Evolutionary conservation across 208 protist species (phyloP).

Genomic region (Trypanosoma melophagium): DNA sequence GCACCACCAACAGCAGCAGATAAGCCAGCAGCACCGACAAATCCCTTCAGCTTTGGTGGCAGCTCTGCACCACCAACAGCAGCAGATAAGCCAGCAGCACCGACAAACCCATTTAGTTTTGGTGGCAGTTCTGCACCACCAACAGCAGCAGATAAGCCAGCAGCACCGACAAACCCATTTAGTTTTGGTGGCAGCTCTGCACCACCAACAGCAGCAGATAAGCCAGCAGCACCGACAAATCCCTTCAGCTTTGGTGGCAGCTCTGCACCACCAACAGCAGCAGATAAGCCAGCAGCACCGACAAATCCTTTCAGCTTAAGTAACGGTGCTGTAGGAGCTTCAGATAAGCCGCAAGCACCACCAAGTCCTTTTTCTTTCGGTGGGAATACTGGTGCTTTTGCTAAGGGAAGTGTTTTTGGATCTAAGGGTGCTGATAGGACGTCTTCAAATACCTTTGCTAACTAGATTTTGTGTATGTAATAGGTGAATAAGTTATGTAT

Average conservation of each 20-base stretch:
- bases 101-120: background rate
- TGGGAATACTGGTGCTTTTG: background rate
- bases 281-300: constrained; percentile 23
- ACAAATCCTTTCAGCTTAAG: constrained; percentile 24
- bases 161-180: constrained; percentile 14
- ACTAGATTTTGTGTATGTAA: constrained; percentile 1
- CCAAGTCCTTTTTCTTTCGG: constrained; percentile 27
- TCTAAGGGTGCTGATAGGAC: constrained; percentile 2
- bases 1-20: constrained; percentile 1
- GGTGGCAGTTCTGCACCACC: background rate
- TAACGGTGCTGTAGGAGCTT: background rate
- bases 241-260: constrained; percentile 28
- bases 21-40: constrained; percentile 4
- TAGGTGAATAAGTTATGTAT: background rate
- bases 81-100: constrained; percentile 2
- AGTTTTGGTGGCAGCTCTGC: constrained; percentile 14
- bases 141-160: constrained; percentile 20
- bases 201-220: constrained; percentile 9
- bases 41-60: constrained; percentile 23
- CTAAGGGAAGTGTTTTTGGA: constrained; percentile 13
- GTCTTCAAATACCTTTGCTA: constrained; percentile 20
- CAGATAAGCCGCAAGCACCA: constrained; percentile 17
- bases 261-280: constrained; percentile 2
- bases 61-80: constrained; percentile 5
- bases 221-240: constrained; percentile 16